Conservation (phyloP, 106 monocot species). For the Amphibolis antarctica region DNA sequence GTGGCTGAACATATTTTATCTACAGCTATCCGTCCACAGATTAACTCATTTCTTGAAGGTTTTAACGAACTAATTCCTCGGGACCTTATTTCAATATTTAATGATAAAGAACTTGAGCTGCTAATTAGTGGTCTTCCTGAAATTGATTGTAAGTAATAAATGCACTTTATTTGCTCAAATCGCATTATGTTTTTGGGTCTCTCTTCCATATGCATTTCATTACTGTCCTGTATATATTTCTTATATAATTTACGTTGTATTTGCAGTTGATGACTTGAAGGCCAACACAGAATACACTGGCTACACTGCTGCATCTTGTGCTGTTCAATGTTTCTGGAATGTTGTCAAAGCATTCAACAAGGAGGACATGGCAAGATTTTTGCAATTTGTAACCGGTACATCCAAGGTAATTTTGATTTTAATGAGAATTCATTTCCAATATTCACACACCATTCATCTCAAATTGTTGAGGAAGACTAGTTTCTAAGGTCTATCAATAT, state of each 20-base stretch:
- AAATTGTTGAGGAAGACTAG: neutral
- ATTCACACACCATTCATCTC: neutral
- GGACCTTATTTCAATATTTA: conserved; percentile 62
- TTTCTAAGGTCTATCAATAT: neutral
- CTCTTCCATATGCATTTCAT: neutral
- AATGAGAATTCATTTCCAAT: neutral
- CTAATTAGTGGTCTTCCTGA: conserved; percentile 75
- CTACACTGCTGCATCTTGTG: conserved; percentile 39
- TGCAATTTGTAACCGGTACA: conserved; percentile 77
- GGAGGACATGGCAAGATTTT: conserved; percentile 60
- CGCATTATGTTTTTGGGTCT: neutral
- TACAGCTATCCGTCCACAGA: conserved; percentile 75
- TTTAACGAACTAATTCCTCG: conserved; percentile 52
- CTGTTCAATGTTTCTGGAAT: conserved; percentile 73
- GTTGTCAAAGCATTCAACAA: conserved; percentile 63
- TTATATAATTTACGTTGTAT: neutral
- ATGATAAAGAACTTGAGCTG: conserved; percentile 71
- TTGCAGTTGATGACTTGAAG: conserved; percentile 55
- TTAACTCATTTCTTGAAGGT: conserved; percentile 64
- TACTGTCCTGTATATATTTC: neutral
- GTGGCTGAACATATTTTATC: conserved; percentile 65
- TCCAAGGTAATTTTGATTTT: conserved; percentile 32
- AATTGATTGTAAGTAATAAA: conserved; percentile 44
- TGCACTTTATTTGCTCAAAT: neutral
- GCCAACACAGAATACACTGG: conserved; percentile 68